A percentile compares a stretch with the other conserved stretches of the same genome.
Conservation (phyloP, 23 red algal genomes). For the Gracilaria domingensis region DNA sequence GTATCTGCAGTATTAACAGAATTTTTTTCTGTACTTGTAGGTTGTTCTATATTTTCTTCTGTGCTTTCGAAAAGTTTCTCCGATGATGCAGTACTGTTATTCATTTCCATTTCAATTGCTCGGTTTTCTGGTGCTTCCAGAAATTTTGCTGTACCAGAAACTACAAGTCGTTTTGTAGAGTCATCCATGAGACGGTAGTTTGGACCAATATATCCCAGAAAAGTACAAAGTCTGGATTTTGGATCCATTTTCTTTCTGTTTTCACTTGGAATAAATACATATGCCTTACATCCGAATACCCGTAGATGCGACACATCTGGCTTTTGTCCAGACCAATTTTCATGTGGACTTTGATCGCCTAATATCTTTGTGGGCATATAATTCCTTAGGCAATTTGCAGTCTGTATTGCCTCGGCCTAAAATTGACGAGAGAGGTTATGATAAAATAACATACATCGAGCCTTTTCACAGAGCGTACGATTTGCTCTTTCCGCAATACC, state of each 20-base stretch:
- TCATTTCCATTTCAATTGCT: neutral
- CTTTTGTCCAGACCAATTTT: neutral
- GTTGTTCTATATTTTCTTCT: neutral
- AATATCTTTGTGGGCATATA: neutral
- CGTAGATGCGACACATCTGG: neutral
- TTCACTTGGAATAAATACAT: too few species aligned
- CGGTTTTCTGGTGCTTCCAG: neutral
- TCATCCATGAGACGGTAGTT: conserved; percentile 8
- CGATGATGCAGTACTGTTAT: too few species aligned
- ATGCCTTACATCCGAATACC: conserved; percentile 24
- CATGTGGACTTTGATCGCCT: conserved; percentile 10
- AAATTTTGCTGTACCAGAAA: neutral
- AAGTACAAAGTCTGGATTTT: too few species aligned
- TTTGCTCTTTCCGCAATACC: too few species aligned
- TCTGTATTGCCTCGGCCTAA: too few species aligned
- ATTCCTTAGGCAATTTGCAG: conserved; percentile 11
- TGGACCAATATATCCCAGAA: neutral
- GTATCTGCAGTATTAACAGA: neutral
- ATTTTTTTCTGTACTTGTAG: neutral
- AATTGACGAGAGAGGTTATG: too few species aligned
- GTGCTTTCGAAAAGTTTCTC: neutral
- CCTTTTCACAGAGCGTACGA: too few species aligned
- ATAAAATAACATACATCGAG: too few species aligned
- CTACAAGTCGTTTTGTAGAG: neutral
- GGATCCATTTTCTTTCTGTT: too few species aligned